Evolutionary conservation across 2,329 filamentous ascomycete genomes (phyloP).

Genomic region (Trichoderma gracile): DNA sequence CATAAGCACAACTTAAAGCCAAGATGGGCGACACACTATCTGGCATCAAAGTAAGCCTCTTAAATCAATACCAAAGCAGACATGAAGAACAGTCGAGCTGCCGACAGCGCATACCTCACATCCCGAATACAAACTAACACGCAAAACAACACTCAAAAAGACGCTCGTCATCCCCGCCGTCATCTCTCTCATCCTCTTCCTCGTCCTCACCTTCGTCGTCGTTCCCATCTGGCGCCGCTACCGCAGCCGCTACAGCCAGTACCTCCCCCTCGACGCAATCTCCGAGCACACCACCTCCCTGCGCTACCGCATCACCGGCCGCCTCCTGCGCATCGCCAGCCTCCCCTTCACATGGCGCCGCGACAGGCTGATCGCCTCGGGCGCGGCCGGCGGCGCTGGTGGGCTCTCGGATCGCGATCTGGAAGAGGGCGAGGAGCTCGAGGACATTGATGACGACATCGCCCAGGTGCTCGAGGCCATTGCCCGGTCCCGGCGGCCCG

Average conservation of each 20-base stretch:
- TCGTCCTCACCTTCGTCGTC: constrained; percentile 64
- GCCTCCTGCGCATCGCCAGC: constrained; percentile 33
- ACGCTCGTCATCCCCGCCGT: constrained; percentile 69
- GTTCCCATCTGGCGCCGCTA: constrained; percentile 70
- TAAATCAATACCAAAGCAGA: background rate
- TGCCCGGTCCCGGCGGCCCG: constrained; percentile 41
- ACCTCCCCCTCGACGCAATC: constrained; percentile 68
- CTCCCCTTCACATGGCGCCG: constrained; percentile 53
- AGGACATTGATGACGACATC: constrained; percentile 56
- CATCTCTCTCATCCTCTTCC: constrained; percentile 69
- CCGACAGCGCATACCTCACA: background rate
- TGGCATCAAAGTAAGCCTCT: constrained; percentile 40
- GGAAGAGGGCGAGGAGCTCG: constrained; percentile 69
- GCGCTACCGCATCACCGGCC: constrained; percentile 49
- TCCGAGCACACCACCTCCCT: constrained; percentile 58
- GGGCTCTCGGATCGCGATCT: constrained; percentile 51
- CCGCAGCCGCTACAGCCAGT: constrained; percentile 70
- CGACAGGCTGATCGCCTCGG: constrained; percentile 44
- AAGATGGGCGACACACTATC: constrained; percentile 40
- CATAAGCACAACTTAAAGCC: no score
- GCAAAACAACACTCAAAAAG: constrained; percentile 38
- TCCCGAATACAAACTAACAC: background rate
- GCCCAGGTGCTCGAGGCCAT: constrained; percentile 44
- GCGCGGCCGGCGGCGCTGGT: constrained; percentile 34
- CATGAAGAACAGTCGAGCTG: background rate